phyloP scores from a whole-genome alignment of 2,329 filamentous ascomycete species.

The Stachybotrys chlorohalonatus region DNA sequence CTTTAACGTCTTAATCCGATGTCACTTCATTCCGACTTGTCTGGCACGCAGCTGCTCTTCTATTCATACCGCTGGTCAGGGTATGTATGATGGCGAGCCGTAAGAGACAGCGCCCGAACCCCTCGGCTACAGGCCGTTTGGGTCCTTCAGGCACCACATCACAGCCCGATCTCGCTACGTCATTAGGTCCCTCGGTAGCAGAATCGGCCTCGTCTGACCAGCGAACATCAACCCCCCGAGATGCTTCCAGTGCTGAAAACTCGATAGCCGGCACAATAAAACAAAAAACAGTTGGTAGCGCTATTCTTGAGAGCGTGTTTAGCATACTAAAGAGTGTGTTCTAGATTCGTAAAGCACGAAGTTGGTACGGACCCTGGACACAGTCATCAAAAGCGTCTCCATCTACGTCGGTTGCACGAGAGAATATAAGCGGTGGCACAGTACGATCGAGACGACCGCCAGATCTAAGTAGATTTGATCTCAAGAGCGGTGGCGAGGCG shows the following conservation, averaged over 20 bases:
- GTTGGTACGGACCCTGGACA: constrained; percentile 58
- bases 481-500: constrained; percentile 26
- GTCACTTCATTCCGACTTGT: neutral
- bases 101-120: constrained; percentile 22
- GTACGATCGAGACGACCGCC: constrained; percentile 33
- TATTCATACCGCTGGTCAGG: neutral
- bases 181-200: constrained; percentile 7
- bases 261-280: neutral
- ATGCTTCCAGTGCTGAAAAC: constrained; percentile 3
- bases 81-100: constrained; percentile 19
- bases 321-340: neutral
- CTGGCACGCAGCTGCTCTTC: neutral
- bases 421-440: constrained; percentile 51
- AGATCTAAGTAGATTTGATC: constrained; percentile 43
- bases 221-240: constrained; percentile 4
- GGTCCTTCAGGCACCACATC: constrained; percentile 7
- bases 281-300: neutral
- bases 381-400: constrained; percentile 45
- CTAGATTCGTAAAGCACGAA: constrained; percentile 43
- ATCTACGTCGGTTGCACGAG: constrained; percentile 50
- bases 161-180: constrained; percentile 10
- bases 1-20: neutral
- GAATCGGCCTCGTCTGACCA: neutral
- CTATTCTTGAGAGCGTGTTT: neutral
- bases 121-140: constrained; percentile 11